Evolutionary conservation across 225 moss, liverwort and hornwort genomes (phyloP), one percentile per base, ranked within the genome.

Genomic region (Polytrichum commune): DNA sequence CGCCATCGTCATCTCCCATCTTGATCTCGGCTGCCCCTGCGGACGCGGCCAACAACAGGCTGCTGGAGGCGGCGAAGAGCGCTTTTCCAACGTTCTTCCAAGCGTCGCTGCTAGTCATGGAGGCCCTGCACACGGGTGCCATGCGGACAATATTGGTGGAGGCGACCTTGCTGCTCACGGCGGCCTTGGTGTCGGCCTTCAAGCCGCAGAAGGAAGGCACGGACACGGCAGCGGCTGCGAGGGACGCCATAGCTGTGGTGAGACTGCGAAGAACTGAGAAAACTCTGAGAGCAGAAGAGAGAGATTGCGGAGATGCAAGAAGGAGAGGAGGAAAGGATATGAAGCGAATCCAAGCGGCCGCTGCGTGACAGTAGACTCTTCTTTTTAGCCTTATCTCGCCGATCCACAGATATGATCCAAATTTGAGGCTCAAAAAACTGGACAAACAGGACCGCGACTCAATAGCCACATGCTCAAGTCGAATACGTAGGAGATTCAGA

Each of bases 1-100:
- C 27, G 9, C 94, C 97, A 4, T 27, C 63, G 61, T 93, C 88
- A 0, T 57, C 66, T 1, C 97, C 97, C 82, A 98, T 92, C 82
- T 92, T 88, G 0, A 98, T 85, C 0, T 69, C 69, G 16, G 72
- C 89, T 3, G 89, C 97, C 67, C 78, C 81, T 27, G 91, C 96
- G 1, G 88, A 79, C 1, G 91, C 85, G 4, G 82, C 86, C 62
- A 94, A 24, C 46, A 97, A 29, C 38, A 94, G 69, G 8, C 78
- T 61, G 33, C 89, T 72, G 16, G 90, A 90, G n/a, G 88, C 92
- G 27, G 91, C 93, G 5, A 91, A 69, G 18, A 94, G 75, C 0
- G 83, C 90, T 86, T 85, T 88, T 5, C 89, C 88, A 0, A 87
- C 84, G 65, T 69, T 88, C 73, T 78, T 72, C 83, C 88, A 81